Percentiles rank a stretch among this genome's conserved stretches.
These are phyloP conservation scores for Raffaelea deltoideospora DNA, from an alignment of 2,329 filamentous ascomycete genomes.

Conservation along the genomic window DNA sequence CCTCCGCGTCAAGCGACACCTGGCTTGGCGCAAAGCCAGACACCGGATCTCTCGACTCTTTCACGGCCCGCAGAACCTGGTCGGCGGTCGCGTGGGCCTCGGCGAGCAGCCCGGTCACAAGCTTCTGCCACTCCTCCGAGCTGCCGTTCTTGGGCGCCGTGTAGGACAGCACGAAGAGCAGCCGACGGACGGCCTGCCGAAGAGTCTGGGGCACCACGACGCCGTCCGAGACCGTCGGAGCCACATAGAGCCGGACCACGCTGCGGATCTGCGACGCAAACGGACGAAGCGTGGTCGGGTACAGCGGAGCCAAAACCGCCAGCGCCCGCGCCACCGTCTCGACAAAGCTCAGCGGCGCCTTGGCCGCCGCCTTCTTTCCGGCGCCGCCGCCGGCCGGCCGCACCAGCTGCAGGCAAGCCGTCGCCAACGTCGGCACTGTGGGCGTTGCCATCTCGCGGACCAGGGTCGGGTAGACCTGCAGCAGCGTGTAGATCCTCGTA, in stretches of 20 bases:
- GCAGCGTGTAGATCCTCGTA: constrained; percentile 69
- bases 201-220: constrained; percentile 35
- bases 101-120: constrained; percentile 44
- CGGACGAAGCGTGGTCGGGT: constrained; percentile 71
- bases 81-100: constrained; percentile 59
- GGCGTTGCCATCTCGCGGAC: constrained; percentile 80
- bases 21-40: constrained; percentile 28
- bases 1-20: constrained; percentile 29
- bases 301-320: constrained; percentile 56
- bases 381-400: constrained; percentile 26
- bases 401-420: constrained; percentile 53
- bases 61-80: constrained; percentile 59
- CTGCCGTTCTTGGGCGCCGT: constrained; percentile 69
- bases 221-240: constrained; percentile 43
- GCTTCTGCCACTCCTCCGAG: constrained; percentile 63
- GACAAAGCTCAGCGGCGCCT: constrained; percentile 33
- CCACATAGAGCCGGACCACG: constrained; percentile 44
- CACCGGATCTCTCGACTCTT: constrained; percentile 68
- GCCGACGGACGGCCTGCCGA: constrained; percentile 40
- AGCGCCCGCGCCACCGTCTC: constrained; percentile 60
- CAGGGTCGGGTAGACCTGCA: constrained; percentile 69
- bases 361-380: constrained; percentile 19
- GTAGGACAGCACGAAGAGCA: constrained; percentile 59
- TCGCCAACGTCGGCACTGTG: constrained; percentile 59
- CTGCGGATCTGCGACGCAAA: constrained; percentile 53